A percentile compares a stretch with the other conserved stretches of the same genome.
Evolutionary conservation across 352 stramenopile genomes (phyloP).

Genomic region (Phytophthora brassicae): DNA sequence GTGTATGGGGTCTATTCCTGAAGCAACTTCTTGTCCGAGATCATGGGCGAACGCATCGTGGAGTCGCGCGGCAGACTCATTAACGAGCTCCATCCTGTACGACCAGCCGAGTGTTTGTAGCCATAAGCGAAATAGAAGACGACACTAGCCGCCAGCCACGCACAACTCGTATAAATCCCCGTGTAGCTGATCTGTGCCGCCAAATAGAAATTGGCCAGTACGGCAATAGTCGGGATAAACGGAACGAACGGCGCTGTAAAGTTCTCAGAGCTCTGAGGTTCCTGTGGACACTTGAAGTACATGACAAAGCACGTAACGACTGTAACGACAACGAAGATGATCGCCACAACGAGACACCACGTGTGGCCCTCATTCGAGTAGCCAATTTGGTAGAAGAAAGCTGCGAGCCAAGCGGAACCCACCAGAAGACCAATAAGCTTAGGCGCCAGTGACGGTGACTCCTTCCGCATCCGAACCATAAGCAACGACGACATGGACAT

Average conservation of each 20-base stretch:
- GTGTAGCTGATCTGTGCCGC: conserved; percentile 58
- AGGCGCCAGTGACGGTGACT: conserved; percentile 45
- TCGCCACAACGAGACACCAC: conserved; percentile 38
- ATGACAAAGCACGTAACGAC: conserved; percentile 34
- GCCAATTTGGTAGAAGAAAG: conserved; percentile 75
- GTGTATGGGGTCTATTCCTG: conserved; percentile 25
- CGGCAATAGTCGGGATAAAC: conserved; percentile 55
- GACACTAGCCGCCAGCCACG: conserved; percentile 58
- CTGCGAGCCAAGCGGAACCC: conserved; percentile 33
- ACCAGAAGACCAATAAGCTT: conserved; percentile 53
- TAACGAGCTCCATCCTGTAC: conserved; percentile 59
- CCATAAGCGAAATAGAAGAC: conserved; percentile 82
- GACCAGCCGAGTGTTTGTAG: conserved; percentile 64
- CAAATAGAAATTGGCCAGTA: conserved; percentile 74
- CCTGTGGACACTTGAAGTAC: conserved; percentile 63
- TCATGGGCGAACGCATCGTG: conserved; percentile 48
- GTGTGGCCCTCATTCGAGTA: conserved; percentile 51
- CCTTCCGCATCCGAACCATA: conserved; percentile 66
- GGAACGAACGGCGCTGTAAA: conserved; percentile 72
- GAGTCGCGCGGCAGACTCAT: conserved; percentile 52
- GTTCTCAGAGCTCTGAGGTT: conserved; percentile 41
- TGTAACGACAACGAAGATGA: conserved; percentile 53
- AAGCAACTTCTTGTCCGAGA: conserved; percentile 55
- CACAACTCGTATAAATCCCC: conserved; percentile 50
- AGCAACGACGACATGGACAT: conserved; percentile 79